Base-by-base conservation (phyloP, 2,329 filamentous ascomycete genomes). In the Cladosporium sp. region DNA sequence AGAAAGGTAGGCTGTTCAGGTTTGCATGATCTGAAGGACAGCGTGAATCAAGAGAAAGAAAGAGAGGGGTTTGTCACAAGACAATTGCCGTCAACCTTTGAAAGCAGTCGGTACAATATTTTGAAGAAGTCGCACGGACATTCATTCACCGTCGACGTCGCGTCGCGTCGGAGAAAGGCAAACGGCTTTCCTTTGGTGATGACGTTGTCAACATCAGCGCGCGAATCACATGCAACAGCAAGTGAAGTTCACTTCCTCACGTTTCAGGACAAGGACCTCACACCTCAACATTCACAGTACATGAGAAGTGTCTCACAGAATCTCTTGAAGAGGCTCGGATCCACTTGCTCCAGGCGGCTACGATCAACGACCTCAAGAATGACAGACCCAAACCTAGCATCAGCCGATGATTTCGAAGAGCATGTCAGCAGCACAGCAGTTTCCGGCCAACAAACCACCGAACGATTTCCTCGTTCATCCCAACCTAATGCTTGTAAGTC, bases 401-500 rank as follows among this genome's bases (percentile, higher is more conserved):
- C 50, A 24, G 55, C 57, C 27, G 56, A 59, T 24, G 57, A 59
- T 30, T 45, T 56, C 44, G 57, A 53, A 43, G 52, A 54, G 39
- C 51, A 57, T 41, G 55, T 54, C 51, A 30, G 50, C 45, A 54
- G 49, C 30, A 54, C 53, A 52, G 51, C 56, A 45, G 41, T 55
- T 7, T 47, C 54, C 17, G 50, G 49, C 11, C 39, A 53, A 48
- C 51, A 52, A 49, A 32, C 51, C 9, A 52, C 53, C 2, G 38
- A 52, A 13, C 48, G 49, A 48, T 51, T 24, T 38, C 53, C 41
- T 22, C 34, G 7, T 34, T 34, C 49, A 12, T 51, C 47, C 34
- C 63, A 66, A 2, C 62, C 60, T 32, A 72, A 72, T 56, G 70
- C 70, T 29, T 62, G 59, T 63, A 61, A 48, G 60, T 22, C n/a